Evolutionary conservation across 768 basidiomycete species (phyloP).

Genomic region (Rhizopogon vesiculosus): DNA sequence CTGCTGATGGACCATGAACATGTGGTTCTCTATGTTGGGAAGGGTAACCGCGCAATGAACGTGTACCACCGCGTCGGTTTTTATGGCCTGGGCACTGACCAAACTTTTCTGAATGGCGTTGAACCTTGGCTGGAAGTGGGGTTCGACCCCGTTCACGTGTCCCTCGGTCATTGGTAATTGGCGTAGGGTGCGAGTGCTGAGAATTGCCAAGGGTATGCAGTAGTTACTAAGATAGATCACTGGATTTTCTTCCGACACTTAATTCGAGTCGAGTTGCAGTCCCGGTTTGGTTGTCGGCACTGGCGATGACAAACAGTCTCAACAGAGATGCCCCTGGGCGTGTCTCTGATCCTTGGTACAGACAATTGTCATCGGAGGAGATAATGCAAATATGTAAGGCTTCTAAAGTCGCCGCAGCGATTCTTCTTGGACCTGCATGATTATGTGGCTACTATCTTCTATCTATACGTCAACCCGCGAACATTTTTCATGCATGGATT

Average conservation of each 20-base stretch:
- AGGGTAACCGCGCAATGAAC: slow-evolving; percentile 38
- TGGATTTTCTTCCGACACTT: neutral
- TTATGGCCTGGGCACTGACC: slow-evolving; percentile 37
- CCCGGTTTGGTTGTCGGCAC: neutral
- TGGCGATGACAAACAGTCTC: too few species aligned
- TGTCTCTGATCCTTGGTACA: too few species aligned
- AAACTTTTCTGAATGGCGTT: slow-evolving; percentile 35
- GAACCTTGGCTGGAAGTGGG: slow-evolving; percentile 62
- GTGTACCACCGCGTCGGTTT: slow-evolving; percentile 69
- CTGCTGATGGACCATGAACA: slow-evolving; percentile 36
- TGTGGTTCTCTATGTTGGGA: slow-evolving; percentile 66
- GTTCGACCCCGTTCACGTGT: slow-evolving; percentile 41
- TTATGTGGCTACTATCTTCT: too few species aligned
- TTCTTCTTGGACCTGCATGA: too few species aligned
- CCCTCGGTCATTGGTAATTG: slow-evolving; percentile 69
- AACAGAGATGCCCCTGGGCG: too few species aligned
- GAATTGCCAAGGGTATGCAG: too few species aligned
- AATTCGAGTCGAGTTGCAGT: neutral
- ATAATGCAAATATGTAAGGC: too few species aligned
- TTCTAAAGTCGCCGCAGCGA: too few species aligned
- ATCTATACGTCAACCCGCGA: too few species aligned
- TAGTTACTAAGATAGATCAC: neutral
- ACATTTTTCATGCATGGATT: too few species aligned
- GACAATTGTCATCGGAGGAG: too few species aligned
- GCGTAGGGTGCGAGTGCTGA: neutral